Conservation (phyloP, 176 grass and related monocot species). For the Phragmites australis region DNA sequence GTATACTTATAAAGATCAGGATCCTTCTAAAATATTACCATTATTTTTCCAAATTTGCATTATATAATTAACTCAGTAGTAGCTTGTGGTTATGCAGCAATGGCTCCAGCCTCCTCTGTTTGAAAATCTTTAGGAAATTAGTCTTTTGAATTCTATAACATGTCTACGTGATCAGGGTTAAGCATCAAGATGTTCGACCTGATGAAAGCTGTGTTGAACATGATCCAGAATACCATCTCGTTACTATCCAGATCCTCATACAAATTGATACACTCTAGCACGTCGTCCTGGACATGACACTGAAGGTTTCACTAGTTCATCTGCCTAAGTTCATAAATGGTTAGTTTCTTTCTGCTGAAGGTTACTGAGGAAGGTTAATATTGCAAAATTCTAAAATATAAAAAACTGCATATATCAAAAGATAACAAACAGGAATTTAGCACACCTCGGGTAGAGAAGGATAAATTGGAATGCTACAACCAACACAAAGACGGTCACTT, state of each 20-base stretch:
- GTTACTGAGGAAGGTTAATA: too few relatives aligned
- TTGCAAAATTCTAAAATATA: too few relatives aligned
- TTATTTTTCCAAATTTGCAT: too few relatives aligned
- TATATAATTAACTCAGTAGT: too few relatives aligned
- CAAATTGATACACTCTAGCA: constrained; percentile 79
- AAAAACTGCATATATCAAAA: too few relatives aligned
- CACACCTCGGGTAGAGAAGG: constrained; percentile 67
- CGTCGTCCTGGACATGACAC: constrained; percentile 91
- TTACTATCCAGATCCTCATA: constrained; percentile 76
- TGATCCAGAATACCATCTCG: constrained; percentile 78
- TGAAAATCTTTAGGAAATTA: constrained; percentile 78
- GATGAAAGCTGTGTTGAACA: constrained; percentile 95
- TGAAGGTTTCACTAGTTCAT: constrained; percentile 58
- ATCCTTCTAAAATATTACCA: too few relatives aligned
- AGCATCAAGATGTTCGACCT: constrained; percentile 87
- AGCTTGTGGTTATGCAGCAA: too few relatives aligned
- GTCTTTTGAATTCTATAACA: constrained; percentile 68
- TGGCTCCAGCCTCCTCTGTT: constrained; percentile 41
- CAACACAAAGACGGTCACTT: constrained; percentile 78
- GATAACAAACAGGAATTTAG: constrained; percentile 26
- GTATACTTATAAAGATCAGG: too few relatives aligned
- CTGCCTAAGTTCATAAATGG: too few relatives aligned
- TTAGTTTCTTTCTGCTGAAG: too few relatives aligned
- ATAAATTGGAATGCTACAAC: constrained; percentile 87
- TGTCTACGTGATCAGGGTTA: constrained; percentile 76